These are phyloP conservation scores for Solanum ossicruentum DNA, from an alignment of 257 asterid species.

Conservation along the genomic window DNA sequence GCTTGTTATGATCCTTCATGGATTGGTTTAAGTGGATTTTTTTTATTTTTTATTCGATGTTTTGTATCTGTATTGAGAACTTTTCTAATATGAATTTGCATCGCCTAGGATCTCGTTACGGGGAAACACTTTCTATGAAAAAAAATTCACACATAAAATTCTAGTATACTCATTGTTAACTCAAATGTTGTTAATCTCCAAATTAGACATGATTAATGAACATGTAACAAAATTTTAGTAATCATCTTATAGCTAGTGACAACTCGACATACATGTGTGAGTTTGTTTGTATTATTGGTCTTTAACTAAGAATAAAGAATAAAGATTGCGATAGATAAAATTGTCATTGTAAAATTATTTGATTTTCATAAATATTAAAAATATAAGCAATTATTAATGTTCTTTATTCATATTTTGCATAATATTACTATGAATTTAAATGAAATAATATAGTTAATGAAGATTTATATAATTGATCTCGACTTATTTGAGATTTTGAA, in stretches of 20 bases:
- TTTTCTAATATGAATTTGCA: too few relatives aligned
- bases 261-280: background rate
- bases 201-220: background rate
- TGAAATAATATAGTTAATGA: background rate
- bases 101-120: too few relatives aligned
- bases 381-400: background rate
- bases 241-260: background rate
- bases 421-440: background rate
- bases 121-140: too few relatives aligned
- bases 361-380: background rate
- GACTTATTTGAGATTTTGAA: background rate
- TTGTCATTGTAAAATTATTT: background rate
- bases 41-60: too few relatives aligned
- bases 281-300: background rate
- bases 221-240: slow-evolving; percentile 3
- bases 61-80: too few relatives aligned
- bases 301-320: background rate
- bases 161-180: background rate
- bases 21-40: too few relatives aligned
- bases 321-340: background rate
- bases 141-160: too few relatives aligned
- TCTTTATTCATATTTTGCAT: background rate
- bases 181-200: background rate
- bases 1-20: too few relatives aligned
- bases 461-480: background rate